Evolutionary conservation across 495 filamentous ascomycete species (phyloP).

Genomic region (Parachaetomium inaequale): DNA sequence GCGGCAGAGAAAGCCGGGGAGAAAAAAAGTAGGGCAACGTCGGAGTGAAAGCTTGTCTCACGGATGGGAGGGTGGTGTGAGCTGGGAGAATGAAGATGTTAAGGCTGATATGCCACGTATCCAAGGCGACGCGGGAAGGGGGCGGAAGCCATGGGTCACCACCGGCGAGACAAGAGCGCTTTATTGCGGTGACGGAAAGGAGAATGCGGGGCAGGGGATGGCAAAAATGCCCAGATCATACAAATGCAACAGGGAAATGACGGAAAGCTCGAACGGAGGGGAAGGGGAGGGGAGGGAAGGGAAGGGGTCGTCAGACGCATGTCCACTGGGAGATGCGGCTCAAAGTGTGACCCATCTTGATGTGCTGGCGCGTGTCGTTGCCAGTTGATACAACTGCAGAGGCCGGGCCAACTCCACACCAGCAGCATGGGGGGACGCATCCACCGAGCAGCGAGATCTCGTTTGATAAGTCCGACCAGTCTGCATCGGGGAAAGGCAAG

Average conservation of each 20-base stretch:
- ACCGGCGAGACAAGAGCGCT: constrained; percentile 60
- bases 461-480: constrained; percentile 43
- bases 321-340: constrained; percentile 55
- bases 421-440: constrained; percentile 49
- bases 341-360: constrained; percentile 65
- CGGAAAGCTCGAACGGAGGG: constrained; percentile 44
- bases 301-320: constrained; percentile 50
- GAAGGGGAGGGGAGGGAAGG: too few relatives aligned
- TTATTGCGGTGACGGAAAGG: constrained; percentile 55
- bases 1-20: constrained; percentile 21
- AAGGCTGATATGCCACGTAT: constrained; percentile 52
- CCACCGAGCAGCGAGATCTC: constrained; percentile 44
- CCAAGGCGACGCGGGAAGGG: constrained; percentile 45
- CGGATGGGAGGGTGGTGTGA: constrained; percentile 39
- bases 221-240: constrained; percentile 45
- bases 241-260: constrained; percentile 39
- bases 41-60: constrained; percentile 43
- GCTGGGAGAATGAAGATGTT: constrained; percentile 30
- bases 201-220: constrained; percentile 47
- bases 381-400: constrained; percentile 69
- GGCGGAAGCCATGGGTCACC: constrained; percentile 39
- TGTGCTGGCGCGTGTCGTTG: constrained; percentile 87
- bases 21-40: constrained; percentile 29
- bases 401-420: constrained; percentile 60
- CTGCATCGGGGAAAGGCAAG: constrained; percentile 36